These are phyloP conservation scores for Periconia macrospinosa DNA, from an alignment of 2,329 filamentous ascomycete species.

Conservation along the genomic window DNA sequence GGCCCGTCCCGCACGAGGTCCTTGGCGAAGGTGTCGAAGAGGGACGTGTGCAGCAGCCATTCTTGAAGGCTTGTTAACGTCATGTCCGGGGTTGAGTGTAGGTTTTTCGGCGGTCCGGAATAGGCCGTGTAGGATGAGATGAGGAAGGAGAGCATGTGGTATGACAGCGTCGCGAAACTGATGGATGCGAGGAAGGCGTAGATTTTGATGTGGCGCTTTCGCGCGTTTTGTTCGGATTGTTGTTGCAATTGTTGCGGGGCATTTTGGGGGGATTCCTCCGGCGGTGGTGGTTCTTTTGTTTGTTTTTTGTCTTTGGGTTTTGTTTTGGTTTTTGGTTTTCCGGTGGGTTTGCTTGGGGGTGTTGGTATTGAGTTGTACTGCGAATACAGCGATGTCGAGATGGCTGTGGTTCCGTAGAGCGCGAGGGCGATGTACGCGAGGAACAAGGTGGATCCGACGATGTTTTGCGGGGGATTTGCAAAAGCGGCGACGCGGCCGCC, in stretches of 20 bases:
- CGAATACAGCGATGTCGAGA: conserved; percentile 17
- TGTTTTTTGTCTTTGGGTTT: neutral
- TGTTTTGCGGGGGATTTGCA: conserved; percentile 30
- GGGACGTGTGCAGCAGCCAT: conserved; percentile 31
- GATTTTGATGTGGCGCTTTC: conserved; percentile 27
- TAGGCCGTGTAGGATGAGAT: conserved; percentile 26
- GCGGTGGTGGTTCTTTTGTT: conserved; percentile 1
- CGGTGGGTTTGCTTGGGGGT: neutral
- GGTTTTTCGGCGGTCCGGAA: conserved; percentile 10
- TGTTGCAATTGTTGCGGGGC: conserved; percentile 6
- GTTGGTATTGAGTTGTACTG: conserved; percentile 17
- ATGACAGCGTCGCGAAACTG: conserved; percentile 31
- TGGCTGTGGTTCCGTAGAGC: conserved; percentile 22
- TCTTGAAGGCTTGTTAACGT: conserved; percentile 8
- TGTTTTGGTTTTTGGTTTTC: neutral
- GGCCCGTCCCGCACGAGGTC: conserved; percentile 28
- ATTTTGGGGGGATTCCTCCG: neutral
- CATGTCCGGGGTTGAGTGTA: conserved; percentile 1
- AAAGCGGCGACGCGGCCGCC: conserved; percentile 9
- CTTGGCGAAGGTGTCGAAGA: conserved; percentile 32
- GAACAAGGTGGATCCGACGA: conserved; percentile 33
- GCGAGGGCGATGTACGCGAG: conserved; percentile 32
- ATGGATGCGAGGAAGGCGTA: conserved; percentile 28
- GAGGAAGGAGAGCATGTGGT: conserved; percentile 37
- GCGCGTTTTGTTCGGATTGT: conserved; percentile 15